A percentile compares a stretch with the other conserved stretches of the same genome.
phyloP scores from a whole-genome alignment of 2,329 filamentous ascomycete genomes.

The Neurospora sp. region DNA sequence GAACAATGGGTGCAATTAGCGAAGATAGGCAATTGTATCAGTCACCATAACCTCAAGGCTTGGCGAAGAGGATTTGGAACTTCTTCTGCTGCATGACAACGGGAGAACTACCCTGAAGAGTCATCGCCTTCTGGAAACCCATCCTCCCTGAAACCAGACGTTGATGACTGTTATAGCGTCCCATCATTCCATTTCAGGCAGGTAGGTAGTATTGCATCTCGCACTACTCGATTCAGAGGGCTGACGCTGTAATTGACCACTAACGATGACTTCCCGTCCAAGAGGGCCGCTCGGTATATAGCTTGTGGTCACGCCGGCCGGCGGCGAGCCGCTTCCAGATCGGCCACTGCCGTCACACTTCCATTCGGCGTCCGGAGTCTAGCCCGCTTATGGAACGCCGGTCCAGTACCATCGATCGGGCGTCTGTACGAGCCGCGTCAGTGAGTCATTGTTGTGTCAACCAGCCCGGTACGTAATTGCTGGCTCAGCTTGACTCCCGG shows the following conservation, averaged over 20 bases:
- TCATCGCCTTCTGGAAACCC: background rate
- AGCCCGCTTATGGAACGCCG: background rate
- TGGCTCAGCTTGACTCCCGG: background rate
- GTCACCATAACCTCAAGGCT: background rate
- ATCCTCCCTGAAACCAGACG: background rate
- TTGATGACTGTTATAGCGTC: background rate
- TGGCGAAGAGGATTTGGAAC: background rate
- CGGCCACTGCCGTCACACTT: background rate
- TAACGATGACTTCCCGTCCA: background rate
- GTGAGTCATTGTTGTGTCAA: background rate
- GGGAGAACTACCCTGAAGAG: background rate
- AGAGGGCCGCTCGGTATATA: no score
- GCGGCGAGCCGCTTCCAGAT: background rate
- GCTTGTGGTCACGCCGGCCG: background rate
- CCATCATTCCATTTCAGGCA: background rate
- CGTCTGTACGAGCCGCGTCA: background rate
- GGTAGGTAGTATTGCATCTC: background rate
- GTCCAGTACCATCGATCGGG: background rate
- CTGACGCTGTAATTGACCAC: background rate
- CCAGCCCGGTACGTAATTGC: background rate
- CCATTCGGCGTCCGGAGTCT: background rate
- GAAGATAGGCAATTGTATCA: background rate
- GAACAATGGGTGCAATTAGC: background rate
- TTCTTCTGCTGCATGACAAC: background rate
- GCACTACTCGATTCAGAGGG: background rate